Percentiles rank a stretch among this genome's conserved stretches.
These are phyloP conservation scores for Chlorella sp. DNA, from an alignment of 139 green algal species.

Conservation along the genomic window DNA sequence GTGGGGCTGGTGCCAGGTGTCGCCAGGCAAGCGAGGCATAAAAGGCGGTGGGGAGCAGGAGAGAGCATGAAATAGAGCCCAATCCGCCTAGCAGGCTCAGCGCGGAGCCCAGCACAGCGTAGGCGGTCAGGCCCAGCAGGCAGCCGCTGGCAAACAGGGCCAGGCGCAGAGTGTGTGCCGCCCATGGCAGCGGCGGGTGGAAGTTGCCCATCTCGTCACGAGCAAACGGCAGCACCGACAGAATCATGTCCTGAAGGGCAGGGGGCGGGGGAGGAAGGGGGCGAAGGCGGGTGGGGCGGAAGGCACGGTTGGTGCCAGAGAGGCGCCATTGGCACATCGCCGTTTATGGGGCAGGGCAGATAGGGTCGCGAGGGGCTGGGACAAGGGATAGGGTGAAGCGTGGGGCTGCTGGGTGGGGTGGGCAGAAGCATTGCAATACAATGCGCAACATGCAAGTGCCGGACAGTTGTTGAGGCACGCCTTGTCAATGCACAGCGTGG, in stretches of 20 bases:
- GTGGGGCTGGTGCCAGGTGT: neutral
- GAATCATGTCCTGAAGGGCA: neutral
- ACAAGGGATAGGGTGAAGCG: neutral
- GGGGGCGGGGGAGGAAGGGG: neutral
- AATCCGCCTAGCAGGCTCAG: conserved; percentile 48
- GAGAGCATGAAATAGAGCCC: conserved; percentile 54
- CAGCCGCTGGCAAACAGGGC: neutral
- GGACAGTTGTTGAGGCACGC: too few relatives aligned
- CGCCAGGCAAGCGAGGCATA: conserved; percentile 51
- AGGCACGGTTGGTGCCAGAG: neutral
- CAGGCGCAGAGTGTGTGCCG: neutral
- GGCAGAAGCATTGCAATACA: neutral
- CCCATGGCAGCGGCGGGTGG: neutral
- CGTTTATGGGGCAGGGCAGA: too few relatives aligned
- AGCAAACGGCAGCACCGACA: neutral
- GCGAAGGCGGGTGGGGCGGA: neutral
- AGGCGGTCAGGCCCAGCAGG: neutral
- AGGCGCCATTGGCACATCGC: too few relatives aligned
- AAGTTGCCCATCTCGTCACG: neutral
- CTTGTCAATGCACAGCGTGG: neutral
- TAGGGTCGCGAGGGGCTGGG: too few relatives aligned
- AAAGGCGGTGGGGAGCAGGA: conserved; percentile 57
- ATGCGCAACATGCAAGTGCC: neutral
- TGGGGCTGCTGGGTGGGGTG: neutral
- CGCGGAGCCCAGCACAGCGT: neutral